Conservation (phyloP, 1,284 basidiomycete genomes). For the Heterobasidion irregulare region DNA sequence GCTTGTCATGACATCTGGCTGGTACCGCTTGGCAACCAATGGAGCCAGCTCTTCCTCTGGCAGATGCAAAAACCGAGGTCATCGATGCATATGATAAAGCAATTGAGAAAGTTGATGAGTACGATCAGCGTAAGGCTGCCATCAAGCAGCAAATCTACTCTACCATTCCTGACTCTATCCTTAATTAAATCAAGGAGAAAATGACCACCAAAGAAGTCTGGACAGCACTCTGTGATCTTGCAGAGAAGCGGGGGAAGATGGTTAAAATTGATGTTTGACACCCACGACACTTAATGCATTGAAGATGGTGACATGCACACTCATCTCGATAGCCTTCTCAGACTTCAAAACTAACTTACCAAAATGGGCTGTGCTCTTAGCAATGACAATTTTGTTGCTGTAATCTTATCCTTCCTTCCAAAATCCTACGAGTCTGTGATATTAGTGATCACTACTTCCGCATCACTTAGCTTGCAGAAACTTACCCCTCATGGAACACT, state of each 20-base stretch:
- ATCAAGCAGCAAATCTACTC: neutral
- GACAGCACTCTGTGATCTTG: neutral
- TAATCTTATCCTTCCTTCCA: slow-evolving; percentile 13
- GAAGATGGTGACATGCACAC: slow-evolving; percentile 14
- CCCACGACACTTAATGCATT: slow-evolving; percentile 8
- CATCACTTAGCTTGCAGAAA: slow-evolving; percentile 1
- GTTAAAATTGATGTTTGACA: slow-evolving; percentile 13
- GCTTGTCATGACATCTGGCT: neutral
- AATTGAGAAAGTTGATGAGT: neutral
- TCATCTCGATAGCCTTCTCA: slow-evolving; percentile 12
- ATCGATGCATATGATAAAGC: neutral
- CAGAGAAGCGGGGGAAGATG: slow-evolving; percentile 11
- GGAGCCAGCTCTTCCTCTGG: neutral
- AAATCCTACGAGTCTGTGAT: slow-evolving; percentile 10
- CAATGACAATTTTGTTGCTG: slow-evolving; percentile 11
- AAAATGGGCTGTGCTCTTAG: slow-evolving; percentile 11
- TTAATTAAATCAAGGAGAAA: neutral
- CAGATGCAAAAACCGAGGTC: neutral
- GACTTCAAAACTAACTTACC: slow-evolving; percentile 13
- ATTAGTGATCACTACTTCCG: slow-evolving; percentile 4
- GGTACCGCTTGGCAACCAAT: neutral
- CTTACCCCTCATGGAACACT: slow-evolving; percentile 11
- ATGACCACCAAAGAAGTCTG: neutral
- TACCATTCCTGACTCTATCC: neutral
- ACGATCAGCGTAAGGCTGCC: neutral